Percentiles rank a stretch among this genome's conserved stretches.
phyloP scores from a whole-genome alignment of 78 protist genomes.

The Mastigamoeba balamuthi region DNA sequence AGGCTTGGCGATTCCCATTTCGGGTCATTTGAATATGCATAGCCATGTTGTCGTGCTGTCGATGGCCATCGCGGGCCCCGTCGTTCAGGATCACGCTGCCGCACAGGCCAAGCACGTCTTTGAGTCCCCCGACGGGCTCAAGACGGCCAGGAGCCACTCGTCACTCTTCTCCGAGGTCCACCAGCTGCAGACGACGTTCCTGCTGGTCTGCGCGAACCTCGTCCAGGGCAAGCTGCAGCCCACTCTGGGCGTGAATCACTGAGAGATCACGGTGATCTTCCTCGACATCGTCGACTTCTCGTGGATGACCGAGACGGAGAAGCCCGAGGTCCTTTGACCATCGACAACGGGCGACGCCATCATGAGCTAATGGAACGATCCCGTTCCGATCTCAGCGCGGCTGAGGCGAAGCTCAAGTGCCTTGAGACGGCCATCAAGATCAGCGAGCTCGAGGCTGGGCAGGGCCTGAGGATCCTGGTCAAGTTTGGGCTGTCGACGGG shows the following conservation, averaged over 20 bases:
- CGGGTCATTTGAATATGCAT: too few relatives aligned
- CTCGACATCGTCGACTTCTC: neutral
- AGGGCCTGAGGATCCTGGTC: neutral
- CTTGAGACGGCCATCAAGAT: neutral
- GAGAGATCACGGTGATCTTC: neutral
- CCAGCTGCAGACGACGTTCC: neutral
- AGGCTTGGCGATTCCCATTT: too few relatives aligned
- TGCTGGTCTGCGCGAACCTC: neutral
- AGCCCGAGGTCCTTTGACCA: neutral
- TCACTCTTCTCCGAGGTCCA: too few relatives aligned
- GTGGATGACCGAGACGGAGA: neutral
- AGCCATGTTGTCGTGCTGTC: too few relatives aligned
- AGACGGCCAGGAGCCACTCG: too few relatives aligned
- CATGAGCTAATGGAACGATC: neutral
- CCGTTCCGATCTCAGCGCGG: neutral
- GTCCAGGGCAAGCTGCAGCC: neutral
- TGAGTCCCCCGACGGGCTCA: too few relatives aligned
- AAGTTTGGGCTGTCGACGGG: neutral
- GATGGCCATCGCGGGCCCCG: too few relatives aligned
- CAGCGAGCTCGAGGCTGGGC: too few relatives aligned
- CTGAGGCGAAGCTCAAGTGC: neutral
- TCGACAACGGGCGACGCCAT: neutral
- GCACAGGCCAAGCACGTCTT: too few relatives aligned
- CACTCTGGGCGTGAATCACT: neutral
- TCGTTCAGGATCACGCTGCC: too few relatives aligned